A percentile compares a stretch with the other conserved stretches of the same genome.
Conservation (phyloP, 495 filamentous ascomycete species). For the Hypoxylon lenormandii region DNA sequence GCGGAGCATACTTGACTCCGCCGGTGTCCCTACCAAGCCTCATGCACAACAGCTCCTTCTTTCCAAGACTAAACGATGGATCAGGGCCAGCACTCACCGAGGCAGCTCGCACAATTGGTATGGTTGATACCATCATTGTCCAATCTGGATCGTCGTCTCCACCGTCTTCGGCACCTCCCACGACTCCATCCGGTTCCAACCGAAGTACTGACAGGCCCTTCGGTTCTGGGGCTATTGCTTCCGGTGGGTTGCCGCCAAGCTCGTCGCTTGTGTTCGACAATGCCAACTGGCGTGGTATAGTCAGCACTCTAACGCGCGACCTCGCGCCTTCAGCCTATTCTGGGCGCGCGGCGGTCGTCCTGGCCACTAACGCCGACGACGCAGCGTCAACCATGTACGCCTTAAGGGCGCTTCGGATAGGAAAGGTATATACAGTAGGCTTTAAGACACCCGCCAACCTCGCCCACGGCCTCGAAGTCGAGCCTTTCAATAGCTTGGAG, state of each 20-base stretch:
- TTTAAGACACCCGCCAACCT: conserved; percentile 76
- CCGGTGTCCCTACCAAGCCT: conserved; percentile 66
- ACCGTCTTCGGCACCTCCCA: conserved; percentile 53
- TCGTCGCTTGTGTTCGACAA: conserved; percentile 77
- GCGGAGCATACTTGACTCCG: conserved; percentile 81
- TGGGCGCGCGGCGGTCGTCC: conserved; percentile 76
- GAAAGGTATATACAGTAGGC: conserved; percentile 84
- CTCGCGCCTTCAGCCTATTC: conserved; percentile 84
- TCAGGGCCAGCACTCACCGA: conserved; percentile 75
- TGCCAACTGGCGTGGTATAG: conserved; percentile 83
- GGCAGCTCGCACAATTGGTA: conserved; percentile 77
- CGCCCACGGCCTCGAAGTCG: conserved; percentile 68
- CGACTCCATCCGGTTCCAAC: conserved; percentile 56
- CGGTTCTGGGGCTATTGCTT: conserved; percentile 6
- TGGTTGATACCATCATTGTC: conserved; percentile 82
- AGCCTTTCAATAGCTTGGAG: conserved; percentile 83
- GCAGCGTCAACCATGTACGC: conserved; percentile 81
- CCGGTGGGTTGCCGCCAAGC: conserved; percentile 52
- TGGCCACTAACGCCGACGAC: conserved; percentile 74
- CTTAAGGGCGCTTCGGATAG: conserved; percentile 76
- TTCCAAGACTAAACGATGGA: conserved; percentile 59
- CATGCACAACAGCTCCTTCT: conserved; percentile 55
- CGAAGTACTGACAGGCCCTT: conserved; percentile 27
- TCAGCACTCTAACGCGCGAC: conserved; percentile 80
- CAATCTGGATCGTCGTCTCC: conserved; percentile 55